Evolutionary conservation across 2,329 filamentous ascomycete genomes (phyloP).

Genomic region (Amauroascus niger): DNA sequence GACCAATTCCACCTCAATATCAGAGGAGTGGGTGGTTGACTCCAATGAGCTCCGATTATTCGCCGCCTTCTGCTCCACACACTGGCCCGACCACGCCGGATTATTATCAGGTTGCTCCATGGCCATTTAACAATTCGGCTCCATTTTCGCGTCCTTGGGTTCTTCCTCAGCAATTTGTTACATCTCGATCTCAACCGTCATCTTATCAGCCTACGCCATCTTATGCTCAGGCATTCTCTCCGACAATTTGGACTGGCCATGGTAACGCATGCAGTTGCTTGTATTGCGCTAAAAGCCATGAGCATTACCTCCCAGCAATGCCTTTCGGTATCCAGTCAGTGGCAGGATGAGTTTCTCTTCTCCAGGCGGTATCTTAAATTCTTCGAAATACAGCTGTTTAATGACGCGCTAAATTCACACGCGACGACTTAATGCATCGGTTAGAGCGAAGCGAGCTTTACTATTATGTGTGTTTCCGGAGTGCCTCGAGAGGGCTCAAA

Average conservation of each 20-base stretch:
- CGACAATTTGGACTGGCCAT: conserved; percentile 41
- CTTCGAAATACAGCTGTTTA: conserved; percentile 13
- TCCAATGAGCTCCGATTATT: conserved; percentile 42
- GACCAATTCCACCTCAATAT: conserved; percentile 42
- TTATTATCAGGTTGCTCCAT: conserved; percentile 37
- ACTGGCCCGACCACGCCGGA: conserved; percentile 41
- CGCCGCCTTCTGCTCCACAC: conserved; percentile 42
- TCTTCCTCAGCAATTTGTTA: conserved; percentile 29
- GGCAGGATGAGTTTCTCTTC: conserved; percentile 29
- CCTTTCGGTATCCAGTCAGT: conserved; percentile 41
- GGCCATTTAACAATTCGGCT: conserved; percentile 36
- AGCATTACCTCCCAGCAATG: conserved; percentile 40
- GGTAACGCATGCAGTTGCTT: conserved; percentile 40
- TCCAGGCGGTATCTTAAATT: conserved; percentile 15
- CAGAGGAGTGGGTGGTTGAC: conserved; percentile 42
- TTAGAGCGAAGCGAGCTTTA: conserved; percentile 12
- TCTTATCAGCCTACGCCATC: conserved; percentile 42
- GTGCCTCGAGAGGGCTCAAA: conserved; percentile 3
- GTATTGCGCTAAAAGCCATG: conserved; percentile 42
- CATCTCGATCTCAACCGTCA: conserved; percentile 37
- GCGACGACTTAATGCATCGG: conserved; percentile 10
- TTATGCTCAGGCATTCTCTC: conserved; percentile 39
- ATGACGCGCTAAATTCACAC: conserved; percentile 5
- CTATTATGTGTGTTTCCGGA: conserved; percentile 7
- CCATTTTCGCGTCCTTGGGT: conserved; percentile 36